These are phyloP conservation scores for Lentinula edodes DNA, from an alignment of 768 basidiomycete genomes.

Conservation along the genomic window DNA sequence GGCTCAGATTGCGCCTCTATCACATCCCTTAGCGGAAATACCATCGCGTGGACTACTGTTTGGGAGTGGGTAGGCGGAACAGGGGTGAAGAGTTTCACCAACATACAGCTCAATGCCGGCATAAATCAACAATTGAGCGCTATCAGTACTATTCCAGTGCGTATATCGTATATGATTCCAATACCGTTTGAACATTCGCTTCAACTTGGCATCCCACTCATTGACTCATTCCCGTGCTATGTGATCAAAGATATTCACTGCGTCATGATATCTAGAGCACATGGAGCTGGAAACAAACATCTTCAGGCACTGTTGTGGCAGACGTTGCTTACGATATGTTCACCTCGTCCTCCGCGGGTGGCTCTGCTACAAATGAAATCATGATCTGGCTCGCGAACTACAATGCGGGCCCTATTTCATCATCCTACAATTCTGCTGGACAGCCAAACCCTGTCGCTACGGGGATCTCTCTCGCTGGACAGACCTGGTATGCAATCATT, in stretches of 20 bases:
- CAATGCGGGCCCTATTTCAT: constrained; percentile 55
- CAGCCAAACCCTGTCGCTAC: constrained; percentile 39
- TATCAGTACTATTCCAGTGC: constrained; percentile 51
- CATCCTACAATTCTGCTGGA: constrained; percentile 38
- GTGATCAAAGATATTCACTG: background rate
- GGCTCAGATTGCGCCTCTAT: constrained; percentile 37
- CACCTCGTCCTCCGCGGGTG: constrained; percentile 46
- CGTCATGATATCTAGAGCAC: constrained; percentile 27
- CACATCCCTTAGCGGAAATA: constrained; percentile 21
- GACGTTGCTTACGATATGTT: constrained; percentile 64
- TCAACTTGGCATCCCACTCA: background rate
- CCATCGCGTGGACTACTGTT: constrained; percentile 30
- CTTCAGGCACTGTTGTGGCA: constrained; percentile 36
- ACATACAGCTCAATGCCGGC: constrained; percentile 44
- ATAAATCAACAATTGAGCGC: constrained; percentile 49
- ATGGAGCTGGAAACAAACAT: constrained; percentile 53
- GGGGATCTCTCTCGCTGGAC: constrained; percentile 40
- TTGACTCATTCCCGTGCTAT: background rate
- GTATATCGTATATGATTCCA: constrained; percentile 19
- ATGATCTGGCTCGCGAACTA: constrained; percentile 65
- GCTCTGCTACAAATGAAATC: constrained; percentile 42
- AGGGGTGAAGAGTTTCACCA: constrained; percentile 58
- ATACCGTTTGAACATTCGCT: background rate
- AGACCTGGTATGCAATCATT: constrained; percentile 34
- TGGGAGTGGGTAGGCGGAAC: constrained; percentile 42